These are phyloP conservation scores for Cadophora sp. DNA, from an alignment of 2,329 filamentous ascomycete species.

Conservation along the genomic window DNA sequence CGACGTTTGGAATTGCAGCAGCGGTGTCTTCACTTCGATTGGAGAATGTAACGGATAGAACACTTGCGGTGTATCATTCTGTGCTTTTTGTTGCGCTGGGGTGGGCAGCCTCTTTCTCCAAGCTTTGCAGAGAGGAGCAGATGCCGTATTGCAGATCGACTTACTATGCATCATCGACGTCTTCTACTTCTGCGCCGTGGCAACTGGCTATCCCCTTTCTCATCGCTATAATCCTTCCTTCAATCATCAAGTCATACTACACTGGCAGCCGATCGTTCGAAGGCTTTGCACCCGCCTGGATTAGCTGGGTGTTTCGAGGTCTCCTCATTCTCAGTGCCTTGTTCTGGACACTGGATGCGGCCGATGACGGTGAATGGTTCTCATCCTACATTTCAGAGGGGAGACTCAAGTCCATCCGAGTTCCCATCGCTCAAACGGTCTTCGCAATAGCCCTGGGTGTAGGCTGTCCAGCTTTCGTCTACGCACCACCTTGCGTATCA, in stretches of 20 bases:
- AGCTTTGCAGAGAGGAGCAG: conserved; percentile 95
- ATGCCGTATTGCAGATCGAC: conserved; percentile 97
- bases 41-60: conserved; percentile 68
- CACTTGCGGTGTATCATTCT: conserved; percentile 84
- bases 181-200: conserved; percentile 92
- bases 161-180: conserved; percentile 90
- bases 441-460: conserved; percentile 83
- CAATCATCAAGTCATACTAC: conserved; percentile 81
- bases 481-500: conserved; percentile 83
- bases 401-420: conserved; percentile 74
- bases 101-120: conserved; percentile 83
- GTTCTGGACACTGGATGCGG: conserved; percentile 91
- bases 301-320: conserved; percentile 78
- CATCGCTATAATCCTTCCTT: conserved; percentile 74
- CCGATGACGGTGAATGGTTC: conserved; percentile 86
- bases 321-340: conserved; percentile 77
- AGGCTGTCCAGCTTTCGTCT: conserved; percentile 84
- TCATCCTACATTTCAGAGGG: conserved; percentile 57
- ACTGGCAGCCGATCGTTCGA: conserved; percentile 85
- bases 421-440: conserved; percentile 80
- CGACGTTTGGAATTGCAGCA: conserved; percentile 82
- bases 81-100: conserved; percentile 81
- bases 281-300: conserved; percentile 83
- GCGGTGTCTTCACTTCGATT: conserved; percentile 78
- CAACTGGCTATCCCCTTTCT: conserved; percentile 82